Evolutionary conservation across 73 alveolate species (phyloP).

Genomic region (Tetrahymena malaccensis): DNA sequence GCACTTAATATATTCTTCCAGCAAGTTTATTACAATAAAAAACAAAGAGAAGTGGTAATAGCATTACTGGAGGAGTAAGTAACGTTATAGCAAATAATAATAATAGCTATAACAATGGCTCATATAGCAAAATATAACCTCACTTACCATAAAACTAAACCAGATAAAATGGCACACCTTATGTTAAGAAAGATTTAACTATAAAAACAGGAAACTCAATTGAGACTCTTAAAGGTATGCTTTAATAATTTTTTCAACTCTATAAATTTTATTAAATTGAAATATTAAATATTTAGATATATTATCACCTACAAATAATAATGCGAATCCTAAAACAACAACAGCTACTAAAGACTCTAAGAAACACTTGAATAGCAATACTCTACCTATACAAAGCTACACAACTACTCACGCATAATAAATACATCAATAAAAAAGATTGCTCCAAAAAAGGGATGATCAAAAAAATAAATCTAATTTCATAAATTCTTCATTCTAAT

Average conservation of each 20-base stretch:
- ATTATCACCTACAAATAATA: neutral
- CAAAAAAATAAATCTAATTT: neutral
- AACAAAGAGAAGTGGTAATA: neutral
- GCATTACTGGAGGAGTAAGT: neutral
- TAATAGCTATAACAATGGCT: neutral
- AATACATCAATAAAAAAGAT: neutral
- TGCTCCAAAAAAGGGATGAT: neutral
- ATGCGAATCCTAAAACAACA: neutral
- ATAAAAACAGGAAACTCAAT: slow-evolving; percentile 31
- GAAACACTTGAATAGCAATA: neutral
- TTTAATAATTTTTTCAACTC: neutral
- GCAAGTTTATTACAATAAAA: neutral
- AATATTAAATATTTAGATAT: neutral
- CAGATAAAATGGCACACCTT: neutral
- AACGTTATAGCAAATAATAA: neutral
- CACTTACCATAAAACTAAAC: neutral
- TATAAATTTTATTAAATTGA: neutral
- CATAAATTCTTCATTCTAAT: neutral
- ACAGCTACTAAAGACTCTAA: neutral
- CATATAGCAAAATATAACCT: neutral
- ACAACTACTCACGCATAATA: neutral
- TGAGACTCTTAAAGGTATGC: slow-evolving; percentile 17
- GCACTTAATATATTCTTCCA: neutral
- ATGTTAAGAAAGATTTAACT: slow-evolving; percentile 3
- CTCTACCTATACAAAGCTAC: neutral